Evolutionary conservation across 164 flowering plant species (phyloP).

Genomic region (Nelumbo lutea): DNA sequence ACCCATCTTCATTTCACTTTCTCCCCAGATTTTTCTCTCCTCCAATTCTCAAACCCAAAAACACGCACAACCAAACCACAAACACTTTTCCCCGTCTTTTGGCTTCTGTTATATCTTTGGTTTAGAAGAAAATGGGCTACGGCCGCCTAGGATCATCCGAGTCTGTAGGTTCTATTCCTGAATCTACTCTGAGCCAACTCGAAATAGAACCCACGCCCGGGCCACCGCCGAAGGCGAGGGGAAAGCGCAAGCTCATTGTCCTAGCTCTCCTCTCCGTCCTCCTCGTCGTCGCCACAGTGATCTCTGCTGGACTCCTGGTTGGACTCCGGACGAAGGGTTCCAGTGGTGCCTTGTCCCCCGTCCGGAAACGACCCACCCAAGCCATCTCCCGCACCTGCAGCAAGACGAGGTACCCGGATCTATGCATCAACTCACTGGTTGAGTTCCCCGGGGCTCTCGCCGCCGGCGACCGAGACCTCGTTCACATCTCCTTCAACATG

Average conservation of each 20-base stretch:
- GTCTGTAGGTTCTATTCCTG: constrained; percentile 3
- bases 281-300: constrained; percentile 46
- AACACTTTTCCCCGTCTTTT: background rate
- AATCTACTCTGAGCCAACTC: constrained; percentile 5
- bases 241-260: constrained; percentile 36
- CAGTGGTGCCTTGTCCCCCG: background rate
- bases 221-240: background rate
- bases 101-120: background rate
- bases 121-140: constrained; percentile 36
- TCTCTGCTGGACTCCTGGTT: constrained; percentile 43
- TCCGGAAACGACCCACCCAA: constrained; percentile 43
- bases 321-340: constrained; percentile 21
- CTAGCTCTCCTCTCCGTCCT: constrained; percentile 30
- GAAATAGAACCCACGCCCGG: too few species aligned
- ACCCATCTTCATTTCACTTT: background rate
- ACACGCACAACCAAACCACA: too few species aligned
- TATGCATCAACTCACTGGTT: constrained; percentile 68
- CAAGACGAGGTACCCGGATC: constrained; percentile 55
- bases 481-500: constrained; percentile 78
- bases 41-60: too few species aligned
- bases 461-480: constrained; percentile 66
- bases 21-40: background rate
- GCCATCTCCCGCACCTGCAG: constrained; percentile 67
- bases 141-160: constrained; percentile 45
- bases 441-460: constrained; percentile 65